Conservation (phyloP, 805 yeast species). For the Suhomyces emberorum region DNA sequence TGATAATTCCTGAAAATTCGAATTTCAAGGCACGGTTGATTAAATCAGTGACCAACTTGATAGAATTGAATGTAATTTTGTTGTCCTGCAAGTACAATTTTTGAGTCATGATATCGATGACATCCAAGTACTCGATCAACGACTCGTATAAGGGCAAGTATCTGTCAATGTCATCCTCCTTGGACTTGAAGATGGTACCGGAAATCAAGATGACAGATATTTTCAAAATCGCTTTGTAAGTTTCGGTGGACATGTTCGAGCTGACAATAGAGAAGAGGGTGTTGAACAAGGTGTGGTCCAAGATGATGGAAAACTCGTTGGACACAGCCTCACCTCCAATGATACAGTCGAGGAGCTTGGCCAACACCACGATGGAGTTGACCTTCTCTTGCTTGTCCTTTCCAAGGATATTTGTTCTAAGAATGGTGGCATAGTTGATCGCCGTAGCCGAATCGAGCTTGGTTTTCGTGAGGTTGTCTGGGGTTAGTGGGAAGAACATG, state of each 20-base stretch:
- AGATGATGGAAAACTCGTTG: slow-evolving; percentile 28
- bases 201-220: slow-evolving; percentile 41
- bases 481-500: slow-evolving; percentile 9
- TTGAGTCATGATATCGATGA: slow-evolving; percentile 40
- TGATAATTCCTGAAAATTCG: slow-evolving; percentile 41
- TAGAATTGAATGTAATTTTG: slow-evolving; percentile 41
- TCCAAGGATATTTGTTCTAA: slow-evolving; percentile 43
- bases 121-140: slow-evolving; percentile 37
- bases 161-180: slow-evolving; percentile 31
- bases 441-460: slow-evolving; percentile 34
- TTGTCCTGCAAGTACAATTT: slow-evolving; percentile 43
- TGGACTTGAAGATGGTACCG: slow-evolving; percentile 41
- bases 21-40: slow-evolving; percentile 41
- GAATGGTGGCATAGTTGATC: slow-evolving; percentile 30
- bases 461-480: slow-evolving; percentile 24
- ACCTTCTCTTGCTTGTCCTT: slow-evolving; percentile 49
- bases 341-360: slow-evolving; percentile 47
- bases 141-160: slow-evolving; percentile 37
- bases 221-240: slow-evolving; percentile 44
- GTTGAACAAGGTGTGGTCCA: slow-evolving; percentile 40
- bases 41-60: slow-evolving; percentile 45
- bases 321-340: slow-evolving; percentile 39
- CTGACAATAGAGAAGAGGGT: slow-evolving; percentile 41
- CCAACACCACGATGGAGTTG: slow-evolving; percentile 51
- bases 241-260: slow-evolving; percentile 41